phyloP scores from a whole-genome alignment of 2,329 filamentous ascomycete genomes.

The Endoconidiophora polonica region DNA sequence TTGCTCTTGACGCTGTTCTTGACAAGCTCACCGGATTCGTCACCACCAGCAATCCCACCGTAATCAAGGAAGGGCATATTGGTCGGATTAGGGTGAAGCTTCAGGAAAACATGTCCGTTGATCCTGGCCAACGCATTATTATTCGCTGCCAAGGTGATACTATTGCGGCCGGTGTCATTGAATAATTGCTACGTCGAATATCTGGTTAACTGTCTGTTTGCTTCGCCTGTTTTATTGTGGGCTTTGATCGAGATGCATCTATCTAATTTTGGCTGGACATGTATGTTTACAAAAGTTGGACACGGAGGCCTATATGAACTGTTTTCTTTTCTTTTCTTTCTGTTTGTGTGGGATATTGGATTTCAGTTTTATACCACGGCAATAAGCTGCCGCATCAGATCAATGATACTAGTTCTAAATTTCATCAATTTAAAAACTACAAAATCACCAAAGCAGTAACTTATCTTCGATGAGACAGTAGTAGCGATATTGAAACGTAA shows the following conservation, averaged over 20 bases:
- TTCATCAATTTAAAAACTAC: too few species aligned
- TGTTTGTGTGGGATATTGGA: too few species aligned
- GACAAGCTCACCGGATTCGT: conserved; percentile 65
- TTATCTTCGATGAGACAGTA: too few species aligned
- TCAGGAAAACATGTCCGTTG: conserved; percentile 58
- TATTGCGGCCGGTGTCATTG: conserved; percentile 72
- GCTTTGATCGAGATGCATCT: neutral
- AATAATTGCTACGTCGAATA: conserved; percentile 28
- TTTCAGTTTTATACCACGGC: too few species aligned
- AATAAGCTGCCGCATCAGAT: too few species aligned
- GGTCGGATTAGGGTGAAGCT: conserved; percentile 64
- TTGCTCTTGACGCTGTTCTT: conserved; percentile 52
- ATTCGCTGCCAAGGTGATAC: conserved; percentile 67
- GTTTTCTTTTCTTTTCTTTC: neutral
- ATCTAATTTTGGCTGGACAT: too few species aligned
- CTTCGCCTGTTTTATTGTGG: neutral
- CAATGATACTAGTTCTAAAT: too few species aligned
- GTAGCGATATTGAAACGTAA: too few species aligned
- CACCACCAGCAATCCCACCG: conserved; percentile 66
- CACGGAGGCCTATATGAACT: neutral
- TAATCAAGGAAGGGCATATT: conserved; percentile 64
- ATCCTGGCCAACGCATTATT: conserved; percentile 64
- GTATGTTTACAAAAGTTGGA: too few species aligned
- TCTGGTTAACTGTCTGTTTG: neutral
- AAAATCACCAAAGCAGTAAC: too few species aligned